Evolutionary conservation across 2,329 filamentous ascomycete genomes (phyloP), one percentile per base, ranked within the genome.

Genomic region (Colletotrichum viniferum): DNA sequence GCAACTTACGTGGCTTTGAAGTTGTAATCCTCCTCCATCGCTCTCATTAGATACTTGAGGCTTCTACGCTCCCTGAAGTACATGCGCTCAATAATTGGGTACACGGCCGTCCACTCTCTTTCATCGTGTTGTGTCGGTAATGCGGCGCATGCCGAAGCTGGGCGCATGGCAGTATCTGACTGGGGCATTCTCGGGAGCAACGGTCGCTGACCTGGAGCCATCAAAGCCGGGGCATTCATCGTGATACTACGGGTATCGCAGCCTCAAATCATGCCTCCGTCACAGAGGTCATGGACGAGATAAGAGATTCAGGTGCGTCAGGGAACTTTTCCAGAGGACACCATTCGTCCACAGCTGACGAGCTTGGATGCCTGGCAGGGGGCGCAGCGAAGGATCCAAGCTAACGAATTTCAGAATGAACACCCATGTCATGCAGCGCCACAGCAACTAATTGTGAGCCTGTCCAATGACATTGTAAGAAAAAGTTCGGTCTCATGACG

Each of bases 1-100:
- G 28, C 14, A 12, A 32, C 77, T 77, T 73, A 79, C 78, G 78
- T 79, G 14, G 79, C 79, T 68, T 74, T 70, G 72, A 80, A 80
- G 28, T 62, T 48, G 72, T 79, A 63, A 24, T 75, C 64, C 21
- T 73, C 55, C 52, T 79, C 74, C 77, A 80, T 78, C 32, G 72
- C 48, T 18, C 26, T 38, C 72, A 78, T 78, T 18, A 80, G 76
- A 24, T 79, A 62, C 34, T 74, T 73, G 30, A 80, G 78, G 69
- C 77, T 79, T 30, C 77, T 67, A 24, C 76, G 76, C 62, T 79
- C 77, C n/a, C 62, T 70, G 14, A 80, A 64, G 63, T 80, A 80
- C 73, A 80, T 30, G 28, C 73, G 77, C 71, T 77, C 69, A 36
- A 80, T 77, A 26, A 78, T 66, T 7, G 78, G 77, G 63, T 78